Conservation (phyloP, 306 rosid genomes). For the Casuarina equisetifolia region DNA sequence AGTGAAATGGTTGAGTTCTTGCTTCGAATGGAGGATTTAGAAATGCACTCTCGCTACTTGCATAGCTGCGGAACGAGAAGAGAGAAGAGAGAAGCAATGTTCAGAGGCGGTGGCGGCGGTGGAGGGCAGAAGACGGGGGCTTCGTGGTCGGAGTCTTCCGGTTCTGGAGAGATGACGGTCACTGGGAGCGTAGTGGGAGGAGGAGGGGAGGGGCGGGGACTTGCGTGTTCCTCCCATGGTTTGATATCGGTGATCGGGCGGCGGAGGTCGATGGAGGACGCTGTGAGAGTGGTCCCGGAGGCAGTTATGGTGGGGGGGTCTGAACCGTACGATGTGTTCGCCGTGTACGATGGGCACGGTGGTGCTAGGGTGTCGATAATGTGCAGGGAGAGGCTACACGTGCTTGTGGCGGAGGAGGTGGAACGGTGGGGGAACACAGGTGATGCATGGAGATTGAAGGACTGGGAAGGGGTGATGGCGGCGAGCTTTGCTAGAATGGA, state of each 20-base stretch:
- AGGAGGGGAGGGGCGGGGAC: not conserved
- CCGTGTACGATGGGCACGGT: slow-evolving; percentile 68
- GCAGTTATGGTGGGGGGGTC: slow-evolving; percentile 17
- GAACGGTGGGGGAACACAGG: not conserved
- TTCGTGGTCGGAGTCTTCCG: not conserved
- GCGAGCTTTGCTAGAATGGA: slow-evolving; percentile 66
- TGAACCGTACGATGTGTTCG: slow-evolving; percentile 42
- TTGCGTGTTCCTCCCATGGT: slow-evolving; percentile 33
- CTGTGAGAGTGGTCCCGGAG: slow-evolving; percentile 32
- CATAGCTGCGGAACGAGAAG: slow-evolving; percentile 11
- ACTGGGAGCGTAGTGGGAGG: not conserved
- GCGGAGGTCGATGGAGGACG: slow-evolving; percentile 63
- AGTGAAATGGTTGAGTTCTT: too few species aligned
- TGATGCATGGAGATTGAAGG: slow-evolving; percentile 5
- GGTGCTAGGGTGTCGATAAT: slow-evolving; percentile 53
- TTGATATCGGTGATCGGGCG: slow-evolving; percentile 64
- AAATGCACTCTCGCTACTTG: slow-evolving; percentile 5
- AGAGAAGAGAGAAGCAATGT: not conserved
- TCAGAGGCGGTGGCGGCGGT: not conserved
- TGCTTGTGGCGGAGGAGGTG: slow-evolving; percentile 49
- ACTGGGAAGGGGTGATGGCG: slow-evolving; percentile 48
- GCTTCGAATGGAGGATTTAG: slow-evolving; percentile 22
- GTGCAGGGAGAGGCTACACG: slow-evolving; percentile 60
- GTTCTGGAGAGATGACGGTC: not conserved
- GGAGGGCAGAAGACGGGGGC: not conserved